A percentile compares a stretch with the other conserved stretches of the same genome.
phyloP scores from a whole-genome alignment of 768 basidiomycete genomes.

The Suillus luteus region DNA sequence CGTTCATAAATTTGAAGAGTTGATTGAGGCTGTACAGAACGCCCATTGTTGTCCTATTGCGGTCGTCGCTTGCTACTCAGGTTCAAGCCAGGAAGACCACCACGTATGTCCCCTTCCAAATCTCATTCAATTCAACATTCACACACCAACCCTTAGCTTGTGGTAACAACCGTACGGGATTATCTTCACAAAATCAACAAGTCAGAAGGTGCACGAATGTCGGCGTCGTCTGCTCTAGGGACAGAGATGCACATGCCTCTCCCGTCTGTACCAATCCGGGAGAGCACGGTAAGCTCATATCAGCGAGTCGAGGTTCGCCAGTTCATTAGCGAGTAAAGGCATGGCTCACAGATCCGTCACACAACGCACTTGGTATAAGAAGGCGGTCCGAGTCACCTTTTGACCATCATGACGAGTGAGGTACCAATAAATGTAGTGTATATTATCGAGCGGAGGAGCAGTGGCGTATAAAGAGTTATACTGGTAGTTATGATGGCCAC shows the following conservation, averaged over 20 bases:
- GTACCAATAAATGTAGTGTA: slow-evolving; percentile 20
- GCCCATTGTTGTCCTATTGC: slow-evolving; percentile 84
- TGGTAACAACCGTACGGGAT: slow-evolving; percentile 65
- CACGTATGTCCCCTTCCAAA: slow-evolving; percentile 47
- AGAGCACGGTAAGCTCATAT: slow-evolving; percentile 31
- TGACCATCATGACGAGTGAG: slow-evolving; percentile 39
- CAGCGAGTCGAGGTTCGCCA: slow-evolving; percentile 26
- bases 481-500: background rate
- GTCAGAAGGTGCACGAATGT: slow-evolving; percentile 20
- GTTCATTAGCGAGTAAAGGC: slow-evolving; percentile 32
- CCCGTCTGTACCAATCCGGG: slow-evolving; percentile 30
- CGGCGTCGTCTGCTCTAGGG: slow-evolving; percentile 28
- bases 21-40: slow-evolving; percentile 47
- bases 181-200: slow-evolving; percentile 61
- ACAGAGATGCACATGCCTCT: slow-evolving; percentile 34
- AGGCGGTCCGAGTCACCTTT: slow-evolving; percentile 42
- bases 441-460: slow-evolving; percentile 10
- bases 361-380: slow-evolving; percentile 33
- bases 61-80: slow-evolving; percentile 77
- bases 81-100: slow-evolving; percentile 80
- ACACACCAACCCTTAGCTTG: slow-evolving; percentile 44
- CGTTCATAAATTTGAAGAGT: slow-evolving; percentile 8
- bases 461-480: slow-evolving; percentile 1
- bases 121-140: slow-evolving; percentile 1
- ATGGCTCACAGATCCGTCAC: slow-evolving; percentile 36